Evolutionary conservation across 2,329 filamentous ascomycete genomes (phyloP), one percentile per base, ranked within the genome.

Genomic region (Diaporthe amygdali): DNA sequence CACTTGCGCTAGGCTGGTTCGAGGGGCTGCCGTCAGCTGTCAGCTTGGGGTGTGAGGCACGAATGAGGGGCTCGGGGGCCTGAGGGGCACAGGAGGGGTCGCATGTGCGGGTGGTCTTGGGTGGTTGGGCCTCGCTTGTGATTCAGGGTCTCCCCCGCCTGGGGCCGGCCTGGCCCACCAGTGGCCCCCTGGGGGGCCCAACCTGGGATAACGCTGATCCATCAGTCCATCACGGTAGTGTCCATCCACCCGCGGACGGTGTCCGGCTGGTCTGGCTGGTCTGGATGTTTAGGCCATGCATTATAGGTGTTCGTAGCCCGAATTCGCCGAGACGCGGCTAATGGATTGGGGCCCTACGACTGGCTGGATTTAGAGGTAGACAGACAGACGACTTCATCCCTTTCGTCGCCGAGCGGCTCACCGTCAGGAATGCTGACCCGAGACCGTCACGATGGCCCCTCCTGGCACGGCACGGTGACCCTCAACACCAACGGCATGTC

Each of bases 111-210:
- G n/a, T 37, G 59, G 27, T 49, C 56, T 46, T 47, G 30, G 59
- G 22, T 27, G 34, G 22, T 39, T 49, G 44, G 44, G 25, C 39
- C 30, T 54, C 66, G 41, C 39, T 47, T 55, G 66, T 47, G 27
- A 56, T 47, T 39, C 66, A 68, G 66, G 66, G 66, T 68, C 39
- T 56, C 39, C 66, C 66, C 66, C 39, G 66, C 66, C 51, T 25
- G 25, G 34, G n/a, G 22, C 2, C 22, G 5, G 46, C 6, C 32
- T 52, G 51, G 39, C 30, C 34, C 66, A 64, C 59, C 37, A 47
- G 30, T 27, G 25, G 25, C 59, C 59, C 12, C 59, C 41, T 46
- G 55, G 56, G 41, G 41, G 20, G 41, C 59, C n/a, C n/a, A n/a
- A 39, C 32, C 55, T 61, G 27, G 55, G 34, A 30, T 25, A 44